Conservation (phyloP, 176 grass and related monocot species). For the Cenchrus fungigraminus region DNA sequence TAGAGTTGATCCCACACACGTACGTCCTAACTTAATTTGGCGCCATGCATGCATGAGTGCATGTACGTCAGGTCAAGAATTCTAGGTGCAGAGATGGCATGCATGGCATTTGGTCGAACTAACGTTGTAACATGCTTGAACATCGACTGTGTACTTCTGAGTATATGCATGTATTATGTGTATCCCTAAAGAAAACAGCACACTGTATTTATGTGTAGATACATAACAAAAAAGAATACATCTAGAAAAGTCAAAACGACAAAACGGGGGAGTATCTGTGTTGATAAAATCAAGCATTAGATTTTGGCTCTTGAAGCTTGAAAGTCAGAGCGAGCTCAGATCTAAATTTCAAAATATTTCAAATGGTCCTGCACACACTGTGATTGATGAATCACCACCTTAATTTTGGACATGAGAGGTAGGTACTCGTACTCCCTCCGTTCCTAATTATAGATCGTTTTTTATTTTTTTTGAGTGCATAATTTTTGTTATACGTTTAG, state of each 20-base stretch:
- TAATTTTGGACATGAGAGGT: too few species aligned
- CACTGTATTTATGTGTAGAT: too few species aligned
- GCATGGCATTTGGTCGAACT: neutral
- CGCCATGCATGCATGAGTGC: conserved; percentile 3
- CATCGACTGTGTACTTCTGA: neutral
- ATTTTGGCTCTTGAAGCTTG: neutral
- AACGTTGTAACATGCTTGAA: conserved; percentile 11
- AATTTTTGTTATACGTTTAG: too few species aligned
- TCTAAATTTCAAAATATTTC: neutral
- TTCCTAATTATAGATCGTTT: too few species aligned
- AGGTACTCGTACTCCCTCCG: too few species aligned
- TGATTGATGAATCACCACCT: too few species aligned
- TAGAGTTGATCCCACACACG: neutral
- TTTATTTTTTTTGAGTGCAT: too few species aligned
- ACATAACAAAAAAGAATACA: too few species aligned
- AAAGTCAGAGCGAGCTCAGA: neutral
- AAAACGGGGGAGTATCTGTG: too few species aligned
- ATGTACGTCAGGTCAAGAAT: neutral
- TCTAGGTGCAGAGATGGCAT: neutral
- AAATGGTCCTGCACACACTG: neutral
- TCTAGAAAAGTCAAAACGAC: too few species aligned
- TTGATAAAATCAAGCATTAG: neutral
- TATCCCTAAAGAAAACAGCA: too few species aligned
- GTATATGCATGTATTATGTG: too few species aligned
- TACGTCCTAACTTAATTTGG: conserved; percentile 9